Percentiles rank a stretch among this genome's conserved stretches.
phyloP scores from a whole-genome alignment of 768 basidiomycete genomes.

The Lentinula boryana region DNA sequence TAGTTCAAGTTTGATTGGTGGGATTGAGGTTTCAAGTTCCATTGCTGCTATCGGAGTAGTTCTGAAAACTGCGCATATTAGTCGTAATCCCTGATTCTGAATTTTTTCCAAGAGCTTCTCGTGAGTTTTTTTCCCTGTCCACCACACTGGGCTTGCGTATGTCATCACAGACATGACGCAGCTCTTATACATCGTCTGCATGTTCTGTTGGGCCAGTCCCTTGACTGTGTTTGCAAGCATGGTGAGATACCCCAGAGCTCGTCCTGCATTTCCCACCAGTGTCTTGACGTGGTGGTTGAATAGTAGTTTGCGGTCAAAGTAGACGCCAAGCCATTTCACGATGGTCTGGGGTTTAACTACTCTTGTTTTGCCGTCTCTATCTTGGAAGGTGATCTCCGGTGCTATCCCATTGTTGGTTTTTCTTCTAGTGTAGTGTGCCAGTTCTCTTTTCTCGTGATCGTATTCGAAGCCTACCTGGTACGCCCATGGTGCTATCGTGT shows the following conservation, averaged over 20 bases:
- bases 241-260: slow-evolving; percentile 4
- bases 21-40: slow-evolving; percentile 15
- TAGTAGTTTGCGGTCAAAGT: slow-evolving; percentile 23
- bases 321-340: slow-evolving; percentile 26
- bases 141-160: slow-evolving; percentile 19
- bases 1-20: slow-evolving; percentile 11
- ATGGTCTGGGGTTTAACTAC: slow-evolving; percentile 5
- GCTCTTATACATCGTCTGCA: slow-evolving; percentile 13
- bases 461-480: slow-evolving; percentile 12
- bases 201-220: slow-evolving; percentile 15
- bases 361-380: neutral
- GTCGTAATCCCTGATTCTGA: slow-evolving; percentile 14
- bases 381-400: slow-evolving; percentile 10
- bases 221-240: slow-evolving; percentile 14
- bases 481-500: slow-evolving; percentile 11
- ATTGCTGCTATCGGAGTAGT: slow-evolving; percentile 19
- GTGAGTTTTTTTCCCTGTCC: slow-evolving; percentile 15
- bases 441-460: slow-evolving; percentile 19
- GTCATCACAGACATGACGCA: slow-evolving; percentile 16
- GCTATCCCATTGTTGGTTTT: neutral
- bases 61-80: slow-evolving; percentile 17
- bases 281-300: slow-evolving; percentile 26
- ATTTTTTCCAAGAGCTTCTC: slow-evolving; percentile 8
- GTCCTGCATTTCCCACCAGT: slow-evolving; percentile 16
- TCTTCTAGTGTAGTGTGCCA: slow-evolving; percentile 20